phyloP scores from a whole-genome alignment of 2,329 filamentous ascomycete species.

The Neonectria ditissima region DNA sequence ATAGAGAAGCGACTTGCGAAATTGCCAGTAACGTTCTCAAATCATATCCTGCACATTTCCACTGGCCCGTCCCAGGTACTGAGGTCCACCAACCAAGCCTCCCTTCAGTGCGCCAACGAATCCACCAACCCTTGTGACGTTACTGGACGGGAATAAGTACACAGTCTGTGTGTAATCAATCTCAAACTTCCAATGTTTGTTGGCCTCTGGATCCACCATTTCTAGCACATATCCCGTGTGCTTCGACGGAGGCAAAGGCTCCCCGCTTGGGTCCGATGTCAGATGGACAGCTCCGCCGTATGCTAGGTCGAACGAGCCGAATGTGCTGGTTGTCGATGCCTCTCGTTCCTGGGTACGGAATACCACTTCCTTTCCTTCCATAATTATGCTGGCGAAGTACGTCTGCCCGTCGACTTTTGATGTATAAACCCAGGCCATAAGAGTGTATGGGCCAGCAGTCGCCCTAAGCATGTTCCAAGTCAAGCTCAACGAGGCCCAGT shows the following conservation, averaged over 20 bases:
- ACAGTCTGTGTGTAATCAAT: conserved; percentile 31
- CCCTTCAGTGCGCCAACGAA: conserved; percentile 28
- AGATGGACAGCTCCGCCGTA: conserved; percentile 28
- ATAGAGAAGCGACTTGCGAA: conserved; percentile 12
- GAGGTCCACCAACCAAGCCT: conserved; percentile 28
- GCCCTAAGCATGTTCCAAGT: conserved; percentile 33
- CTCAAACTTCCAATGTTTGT: conserved; percentile 29
- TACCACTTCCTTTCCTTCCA: conserved; percentile 28
- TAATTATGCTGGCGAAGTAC: conserved; percentile 30
- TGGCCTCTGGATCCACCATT: conserved; percentile 23
- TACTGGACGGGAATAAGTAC: conserved; percentile 29
- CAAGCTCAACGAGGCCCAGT: conserved; percentile 29
- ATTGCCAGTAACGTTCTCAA: conserved; percentile 14
- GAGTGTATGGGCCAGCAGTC: conserved; percentile 25
- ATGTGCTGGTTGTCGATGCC: conserved; percentile 21
- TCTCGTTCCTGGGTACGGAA: conserved; percentile 28
- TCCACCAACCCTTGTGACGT: conserved; percentile 20
- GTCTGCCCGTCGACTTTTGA: conserved; percentile 30
- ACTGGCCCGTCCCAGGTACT: conserved; percentile 27
- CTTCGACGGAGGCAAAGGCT: conserved; percentile 23
- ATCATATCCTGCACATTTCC: conserved; percentile 26
- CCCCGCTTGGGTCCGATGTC: conserved; percentile 24
- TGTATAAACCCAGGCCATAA: conserved; percentile 28
- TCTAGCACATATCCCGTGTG: conserved; percentile 32
- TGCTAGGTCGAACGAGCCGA: conserved; percentile 25